These are phyloP conservation scores for Mimosa bimucronata DNA, from an alignment of 306 rosid species.

Conservation along the genomic window DNA sequence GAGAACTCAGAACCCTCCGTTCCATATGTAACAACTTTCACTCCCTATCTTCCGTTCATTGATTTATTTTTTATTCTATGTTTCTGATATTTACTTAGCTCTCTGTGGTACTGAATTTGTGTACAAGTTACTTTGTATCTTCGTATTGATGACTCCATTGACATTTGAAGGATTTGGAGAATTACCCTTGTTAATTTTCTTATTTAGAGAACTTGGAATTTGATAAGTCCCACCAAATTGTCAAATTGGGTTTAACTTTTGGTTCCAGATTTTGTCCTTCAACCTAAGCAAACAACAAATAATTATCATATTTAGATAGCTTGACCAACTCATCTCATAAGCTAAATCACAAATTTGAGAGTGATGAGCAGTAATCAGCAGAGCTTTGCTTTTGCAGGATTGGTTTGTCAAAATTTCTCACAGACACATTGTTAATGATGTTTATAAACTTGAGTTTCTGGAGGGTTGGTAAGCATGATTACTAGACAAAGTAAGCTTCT, in stretches of 20 bases:
- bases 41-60: slow-evolving; percentile 2
- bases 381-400: not conserved
- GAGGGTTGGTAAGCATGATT: not conserved
- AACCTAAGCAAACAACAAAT: not conserved
- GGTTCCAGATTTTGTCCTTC: too few relatives aligned
- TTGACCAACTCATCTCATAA: not conserved
- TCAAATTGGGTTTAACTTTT: not conserved
- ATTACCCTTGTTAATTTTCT: not conserved
- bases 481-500: not conserved
- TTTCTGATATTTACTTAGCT: not conserved
- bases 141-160: not conserved
- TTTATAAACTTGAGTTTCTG: not conserved
- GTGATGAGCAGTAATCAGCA: not conserved
- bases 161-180: not conserved
- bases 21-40: slow-evolving; percentile 38
- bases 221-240: not conserved
- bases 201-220: not conserved
- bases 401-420: not conserved
- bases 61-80: not conserved
- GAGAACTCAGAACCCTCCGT: slow-evolving; percentile 48
- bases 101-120: not conserved
- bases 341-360: not conserved
- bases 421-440: not conserved
- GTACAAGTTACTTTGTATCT: not conserved
- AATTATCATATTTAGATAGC: not conserved